These are phyloP conservation scores for Podospora tetraspora DNA, from an alignment of 495 filamentous ascomycete genomes.

Conservation along the genomic window DNA sequence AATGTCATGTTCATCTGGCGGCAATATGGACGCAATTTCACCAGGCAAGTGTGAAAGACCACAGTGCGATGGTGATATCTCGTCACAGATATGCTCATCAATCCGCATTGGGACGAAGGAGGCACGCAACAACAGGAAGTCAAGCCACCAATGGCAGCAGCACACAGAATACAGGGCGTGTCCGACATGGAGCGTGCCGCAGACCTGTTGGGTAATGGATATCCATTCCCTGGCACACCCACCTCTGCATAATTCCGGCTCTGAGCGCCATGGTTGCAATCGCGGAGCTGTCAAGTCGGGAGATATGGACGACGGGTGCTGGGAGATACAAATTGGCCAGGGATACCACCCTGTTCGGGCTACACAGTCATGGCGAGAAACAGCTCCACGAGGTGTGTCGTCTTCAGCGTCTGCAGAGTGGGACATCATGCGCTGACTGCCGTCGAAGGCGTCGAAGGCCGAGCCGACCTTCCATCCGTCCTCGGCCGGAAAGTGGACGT, in stretches of 20 bases:
- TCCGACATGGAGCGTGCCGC: neutral
- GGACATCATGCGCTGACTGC: neutral
- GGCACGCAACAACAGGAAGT: neutral
- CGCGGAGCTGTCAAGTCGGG: neutral
- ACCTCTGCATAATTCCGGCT: neutral
- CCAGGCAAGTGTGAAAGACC: constrained; percentile 7
- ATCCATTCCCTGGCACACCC: neutral
- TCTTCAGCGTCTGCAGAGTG: neutral
- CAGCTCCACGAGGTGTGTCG: neutral
- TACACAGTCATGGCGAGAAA: neutral
- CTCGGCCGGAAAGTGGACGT: constrained; percentile 9
- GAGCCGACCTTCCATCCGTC: constrained; percentile 6
- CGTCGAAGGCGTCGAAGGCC: constrained; percentile 1
- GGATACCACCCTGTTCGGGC: neutral
- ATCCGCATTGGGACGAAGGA: neutral
- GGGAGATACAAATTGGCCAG: neutral
- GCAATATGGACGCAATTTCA: constrained; percentile 22
- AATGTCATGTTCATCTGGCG: constrained; percentile 12
- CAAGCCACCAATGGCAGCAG: neutral
- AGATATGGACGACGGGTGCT: neutral
- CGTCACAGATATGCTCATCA: constrained; percentile 15
- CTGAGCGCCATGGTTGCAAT: neutral
- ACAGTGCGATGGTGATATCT: constrained; percentile 9
- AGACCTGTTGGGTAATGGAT: neutral
- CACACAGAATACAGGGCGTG: neutral